phyloP scores from a whole-genome alignment of 805 yeast genomes.

The Ogataea trehaloabstinens region DNA sequence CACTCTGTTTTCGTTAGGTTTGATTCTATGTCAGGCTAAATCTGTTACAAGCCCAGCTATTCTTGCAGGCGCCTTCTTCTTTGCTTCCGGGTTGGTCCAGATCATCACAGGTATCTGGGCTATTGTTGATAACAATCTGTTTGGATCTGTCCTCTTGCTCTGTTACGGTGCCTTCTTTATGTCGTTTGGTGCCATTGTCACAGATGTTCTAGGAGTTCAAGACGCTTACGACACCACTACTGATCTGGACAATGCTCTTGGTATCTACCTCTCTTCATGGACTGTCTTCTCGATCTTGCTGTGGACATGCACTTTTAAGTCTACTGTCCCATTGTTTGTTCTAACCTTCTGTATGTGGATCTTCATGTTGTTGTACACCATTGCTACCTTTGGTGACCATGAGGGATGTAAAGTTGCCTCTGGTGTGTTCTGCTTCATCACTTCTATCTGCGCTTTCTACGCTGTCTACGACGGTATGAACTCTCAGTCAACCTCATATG shows the following conservation, averaged over 20 bases:
- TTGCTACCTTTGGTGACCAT: slow-evolving; percentile 38
- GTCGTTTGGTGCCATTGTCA: slow-evolving; percentile 43
- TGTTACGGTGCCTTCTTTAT: slow-evolving; percentile 52
- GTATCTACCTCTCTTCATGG: slow-evolving; percentile 48
- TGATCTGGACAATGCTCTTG: slow-evolving; percentile 41
- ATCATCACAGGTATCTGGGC: slow-evolving; percentile 53
- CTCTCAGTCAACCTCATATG: slow-evolving; percentile 22
- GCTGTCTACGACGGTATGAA: slow-evolving; percentile 42
- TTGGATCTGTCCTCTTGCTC: slow-evolving; percentile 47
- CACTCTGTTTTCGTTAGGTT: slow-evolving; percentile 46
- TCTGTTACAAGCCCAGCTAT: slow-evolving; percentile 42
- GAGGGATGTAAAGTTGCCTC: slow-evolving; percentile 35
- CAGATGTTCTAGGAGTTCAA: slow-evolving; percentile 42
- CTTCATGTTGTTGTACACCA: slow-evolving; percentile 42
- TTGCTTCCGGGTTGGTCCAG: slow-evolving; percentile 49
- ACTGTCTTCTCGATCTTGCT: slow-evolving; percentile 44
- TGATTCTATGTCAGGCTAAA: slow-evolving; percentile 42
- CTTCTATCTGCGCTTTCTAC: slow-evolving; percentile 41
- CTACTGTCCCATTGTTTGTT: slow-evolving; percentile 38
- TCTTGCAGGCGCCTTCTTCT: slow-evolving; percentile 42
- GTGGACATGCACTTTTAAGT: slow-evolving; percentile 42
- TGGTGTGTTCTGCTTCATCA: slow-evolving; percentile 42
- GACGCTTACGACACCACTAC: slow-evolving; percentile 35
- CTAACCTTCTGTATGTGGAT: slow-evolving; percentile 40
- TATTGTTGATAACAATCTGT: slow-evolving; percentile 44